Conservation (phyloP, 1,139 yeast species). For the Spathaspora sp. region DNA sequence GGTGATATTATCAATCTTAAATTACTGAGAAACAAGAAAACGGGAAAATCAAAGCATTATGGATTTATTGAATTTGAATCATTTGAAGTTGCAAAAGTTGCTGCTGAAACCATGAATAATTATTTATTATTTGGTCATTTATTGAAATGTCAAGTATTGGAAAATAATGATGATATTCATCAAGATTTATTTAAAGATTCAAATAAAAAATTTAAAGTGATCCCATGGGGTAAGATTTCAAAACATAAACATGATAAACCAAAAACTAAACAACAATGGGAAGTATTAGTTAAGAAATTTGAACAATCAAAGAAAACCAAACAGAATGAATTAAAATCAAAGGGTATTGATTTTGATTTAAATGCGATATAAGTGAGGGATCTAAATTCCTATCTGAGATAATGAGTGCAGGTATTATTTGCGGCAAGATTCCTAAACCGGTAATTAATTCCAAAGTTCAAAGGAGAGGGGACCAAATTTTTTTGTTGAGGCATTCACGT, state of each 20-base stretch:
- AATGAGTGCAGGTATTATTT: background rate
- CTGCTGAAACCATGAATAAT: conserved; percentile 94
- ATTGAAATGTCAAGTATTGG: conserved; percentile 59
- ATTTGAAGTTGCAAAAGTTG: conserved; percentile 76
- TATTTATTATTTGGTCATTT: conserved; percentile 87
- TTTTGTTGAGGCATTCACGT: conserved; percentile 1
- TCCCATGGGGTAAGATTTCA: conserved; percentile 62
- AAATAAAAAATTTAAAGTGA: conserved; percentile 51
- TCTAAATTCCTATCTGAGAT: background rate
- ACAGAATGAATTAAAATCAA: conserved; percentile 46
- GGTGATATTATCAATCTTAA: conserved; percentile 79
- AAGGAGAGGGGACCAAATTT: background rate
- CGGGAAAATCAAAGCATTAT: conserved; percentile 91
- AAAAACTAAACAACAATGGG: conserved; percentile 61
- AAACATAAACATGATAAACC: conserved; percentile 56
- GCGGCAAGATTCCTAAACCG: background rate
- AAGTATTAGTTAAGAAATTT: conserved; percentile 43
- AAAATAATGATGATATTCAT: conserved; percentile 38
- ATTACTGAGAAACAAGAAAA: conserved; percentile 83
- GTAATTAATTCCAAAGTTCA: background rate
- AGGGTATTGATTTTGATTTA: conserved; percentile 54
- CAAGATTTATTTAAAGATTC: conserved; percentile 57
- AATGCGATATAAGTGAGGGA: conserved; percentile 1
- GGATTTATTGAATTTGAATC: conserved; percentile 85
- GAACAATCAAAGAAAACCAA: conserved; percentile 44